Percentiles rank a stretch among this genome's conserved stretches.
phyloP scores from a whole-genome alignment of 2,329 filamentous ascomycete genomes.

The Fusarium acutatum region DNA sequence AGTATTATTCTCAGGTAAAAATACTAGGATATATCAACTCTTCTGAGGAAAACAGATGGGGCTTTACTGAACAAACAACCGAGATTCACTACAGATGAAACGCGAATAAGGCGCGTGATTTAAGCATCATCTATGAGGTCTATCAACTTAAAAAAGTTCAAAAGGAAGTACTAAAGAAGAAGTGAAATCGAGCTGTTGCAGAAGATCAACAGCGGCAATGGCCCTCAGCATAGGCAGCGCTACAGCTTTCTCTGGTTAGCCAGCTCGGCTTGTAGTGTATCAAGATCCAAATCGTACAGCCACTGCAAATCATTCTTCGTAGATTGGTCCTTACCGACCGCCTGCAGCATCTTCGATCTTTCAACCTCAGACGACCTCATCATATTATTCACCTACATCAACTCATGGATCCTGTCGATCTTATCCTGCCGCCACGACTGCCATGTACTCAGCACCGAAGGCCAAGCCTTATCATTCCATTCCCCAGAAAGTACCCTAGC shows the following conservation, averaged over 20 bases:
- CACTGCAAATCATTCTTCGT: background rate
- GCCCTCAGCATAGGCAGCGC: background rate
- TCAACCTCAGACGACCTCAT: background rate
- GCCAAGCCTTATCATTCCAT: background rate
- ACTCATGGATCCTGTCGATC: background rate
- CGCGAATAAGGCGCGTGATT: too few relatives aligned
- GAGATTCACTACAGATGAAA: too few relatives aligned
- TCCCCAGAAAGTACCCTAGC: background rate
- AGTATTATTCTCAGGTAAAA: too few relatives aligned
- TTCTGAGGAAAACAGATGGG: too few relatives aligned
- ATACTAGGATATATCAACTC: too few relatives aligned
- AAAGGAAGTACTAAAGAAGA: background rate
- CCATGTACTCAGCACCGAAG: background rate
- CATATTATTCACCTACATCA: background rate
- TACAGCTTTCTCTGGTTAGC: background rate
- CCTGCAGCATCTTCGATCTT: background rate
- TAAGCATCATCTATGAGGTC: too few relatives aligned
- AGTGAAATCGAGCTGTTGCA: background rate
- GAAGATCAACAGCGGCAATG: background rate
- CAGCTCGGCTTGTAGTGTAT: background rate
- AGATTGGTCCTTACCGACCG: accelerated
- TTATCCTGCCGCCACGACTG: background rate
- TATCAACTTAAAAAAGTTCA: background rate
- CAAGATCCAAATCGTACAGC: background rate
- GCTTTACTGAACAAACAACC: too few relatives aligned